A percentile compares a stretch with the other conserved stretches of the same genome.
Conservation (phyloP, 345 rosid species). For the Corchorus olitorius region DNA sequence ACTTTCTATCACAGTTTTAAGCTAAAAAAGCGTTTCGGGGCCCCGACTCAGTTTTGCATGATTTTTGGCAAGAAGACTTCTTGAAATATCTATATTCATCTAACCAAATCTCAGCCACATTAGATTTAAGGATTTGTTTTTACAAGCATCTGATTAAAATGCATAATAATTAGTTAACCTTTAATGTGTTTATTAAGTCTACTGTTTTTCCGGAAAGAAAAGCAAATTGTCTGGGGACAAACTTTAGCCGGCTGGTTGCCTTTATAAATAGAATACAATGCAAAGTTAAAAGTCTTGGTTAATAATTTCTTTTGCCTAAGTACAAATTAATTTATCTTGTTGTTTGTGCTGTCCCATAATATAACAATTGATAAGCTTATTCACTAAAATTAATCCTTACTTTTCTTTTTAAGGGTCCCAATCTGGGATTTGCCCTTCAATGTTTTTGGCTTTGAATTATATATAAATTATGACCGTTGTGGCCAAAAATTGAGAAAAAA, state of each 20-base stretch:
- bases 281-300: slow-evolving; percentile 20
- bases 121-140: too few relatives aligned
- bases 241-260: slow-evolving; percentile 38
- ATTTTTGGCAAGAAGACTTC: too few relatives aligned
- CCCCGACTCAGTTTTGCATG: too few relatives aligned
- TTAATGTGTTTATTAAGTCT: not conserved
- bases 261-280: slow-evolving; percentile 54
- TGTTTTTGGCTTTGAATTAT: too few relatives aligned
- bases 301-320: slow-evolving; percentile 2
- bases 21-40: too few relatives aligned
- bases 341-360: slow-evolving; percentile 47
- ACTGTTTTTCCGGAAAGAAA: slow-evolving; percentile 30
- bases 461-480: too few relatives aligned
- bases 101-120: too few relatives aligned
- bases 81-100: too few relatives aligned
- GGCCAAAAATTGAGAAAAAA: too few relatives aligned
- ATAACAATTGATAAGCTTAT: slow-evolving; percentile 20
- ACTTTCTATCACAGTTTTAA: too few relatives aligned
- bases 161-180: too few relatives aligned
- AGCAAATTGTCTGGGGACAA: slow-evolving; percentile 27
- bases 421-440: slow-evolving; percentile 27
- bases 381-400: slow-evolving; percentile 20
- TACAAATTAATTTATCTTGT: slow-evolving; percentile 45
- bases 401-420: slow-evolving; percentile 39
- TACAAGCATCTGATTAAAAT: too few relatives aligned